Evolutionary conservation across 108 stramenopile species (phyloP), one percentile per base, ranked within the genome.

Genomic region (Nannochloropsis oceanica): DNA sequence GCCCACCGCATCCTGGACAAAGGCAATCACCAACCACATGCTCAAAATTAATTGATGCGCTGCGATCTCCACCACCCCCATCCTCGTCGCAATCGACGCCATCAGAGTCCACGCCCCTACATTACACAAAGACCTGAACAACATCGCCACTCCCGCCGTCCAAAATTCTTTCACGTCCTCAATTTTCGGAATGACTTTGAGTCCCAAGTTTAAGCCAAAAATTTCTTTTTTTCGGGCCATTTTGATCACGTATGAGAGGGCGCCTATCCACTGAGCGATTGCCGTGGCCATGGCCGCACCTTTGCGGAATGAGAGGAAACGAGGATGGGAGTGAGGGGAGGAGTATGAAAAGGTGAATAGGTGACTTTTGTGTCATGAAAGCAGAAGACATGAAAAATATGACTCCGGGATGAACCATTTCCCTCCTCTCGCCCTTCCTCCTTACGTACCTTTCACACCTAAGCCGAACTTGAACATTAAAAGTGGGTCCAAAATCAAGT

Each of bases 11-110:
- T 83, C 83, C 42, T 87, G 87, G 22, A 85, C 88, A 46, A 80
- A 89, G 25, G 85, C 88, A 13, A 89, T 89, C 12, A 89, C 88
- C 27, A 89, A 44, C 88, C 88, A 89, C 42, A 89, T 44, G 8
- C 85, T 86, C 18, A 89, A 82, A 24, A 89, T 89, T 43, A 89
- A 82, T 85, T 89, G 88, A 79, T 89, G 88, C 44, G 88, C 88
- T 11, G 88, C 88, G 14, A 85, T 86, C 88, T 89, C 88, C 8
- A 85, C 22, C 14, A 89, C 82, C n/a, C 88, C 88, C 88, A 89
- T 89, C 22, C 88, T 81, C 9, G 84, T 80, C 8, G 88, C 88
- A 9, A 80, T 43, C 18, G 80, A 81, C 9, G 88, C 88, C 88
- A 89, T 89, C 0, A 89, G 81, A 1, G 88, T 89, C 88, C 88